These are phyloP conservation scores for Hemisphaericaspora xylofermentans DNA, from an alignment of 1,139 yeast genomes.

Conservation along the genomic window DNA sequence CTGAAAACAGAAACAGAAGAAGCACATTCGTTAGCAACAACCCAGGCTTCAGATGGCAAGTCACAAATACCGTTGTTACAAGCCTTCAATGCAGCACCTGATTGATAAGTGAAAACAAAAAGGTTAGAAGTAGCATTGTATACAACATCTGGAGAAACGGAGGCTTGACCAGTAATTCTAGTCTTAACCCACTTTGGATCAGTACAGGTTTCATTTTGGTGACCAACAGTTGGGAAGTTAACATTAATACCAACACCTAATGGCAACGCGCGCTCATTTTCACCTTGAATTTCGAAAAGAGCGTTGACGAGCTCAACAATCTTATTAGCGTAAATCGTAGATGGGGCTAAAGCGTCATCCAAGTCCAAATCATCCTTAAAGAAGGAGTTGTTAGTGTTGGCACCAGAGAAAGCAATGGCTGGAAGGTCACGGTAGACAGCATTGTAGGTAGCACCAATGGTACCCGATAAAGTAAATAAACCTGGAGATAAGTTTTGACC, in stretches of 20 bases:
- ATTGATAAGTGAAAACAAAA: conserved; percentile 17
- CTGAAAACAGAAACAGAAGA: conserved; percentile 39
- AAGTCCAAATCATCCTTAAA: conserved; percentile 36
- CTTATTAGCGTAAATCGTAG: conserved; percentile 36
- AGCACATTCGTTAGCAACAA: conserved; percentile 29
- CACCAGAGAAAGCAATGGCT: conserved; percentile 46
- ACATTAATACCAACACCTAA: conserved; percentile 42
- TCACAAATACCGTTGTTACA: conserved; percentile 37
- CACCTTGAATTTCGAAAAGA: conserved; percentile 33
- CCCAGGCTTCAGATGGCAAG: conserved; percentile 35
- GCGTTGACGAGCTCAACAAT: conserved; percentile 32
- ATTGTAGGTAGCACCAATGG: conserved; percentile 46
- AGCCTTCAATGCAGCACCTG: conserved; percentile 21
- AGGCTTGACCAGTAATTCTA: conserved; percentile 37
- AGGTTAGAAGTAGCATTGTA: conserved; percentile 32
- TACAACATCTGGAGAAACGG: conserved; percentile 28
- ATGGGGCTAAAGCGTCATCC: conserved; percentile 30
- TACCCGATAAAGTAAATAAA: conserved; percentile 39
- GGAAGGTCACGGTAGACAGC: conserved; percentile 44
- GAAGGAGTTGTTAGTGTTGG: conserved; percentile 43
- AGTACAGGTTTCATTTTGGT: conserved; percentile 30
- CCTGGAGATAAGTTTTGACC: conserved; percentile 45
- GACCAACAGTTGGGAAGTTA: conserved; percentile 43
- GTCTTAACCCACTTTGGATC: conserved; percentile 36
- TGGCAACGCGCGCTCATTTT: conserved; percentile 34